Percentiles rank a stretch among this genome's conserved stretches.
Evolutionary conservation across 768 basidiomycete genomes (phyloP).

Genomic region (Inosperma sp.): DNA sequence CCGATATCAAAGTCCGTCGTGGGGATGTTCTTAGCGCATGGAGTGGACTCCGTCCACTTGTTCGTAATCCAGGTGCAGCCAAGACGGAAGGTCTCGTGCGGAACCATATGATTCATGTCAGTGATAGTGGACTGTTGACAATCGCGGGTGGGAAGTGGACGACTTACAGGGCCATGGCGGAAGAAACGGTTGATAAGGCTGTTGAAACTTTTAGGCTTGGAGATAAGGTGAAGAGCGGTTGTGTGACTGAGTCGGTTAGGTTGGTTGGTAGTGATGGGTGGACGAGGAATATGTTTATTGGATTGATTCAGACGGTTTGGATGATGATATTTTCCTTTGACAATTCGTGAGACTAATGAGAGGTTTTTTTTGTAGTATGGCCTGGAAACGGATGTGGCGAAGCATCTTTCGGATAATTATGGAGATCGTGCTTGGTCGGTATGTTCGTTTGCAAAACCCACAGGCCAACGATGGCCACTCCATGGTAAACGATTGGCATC

Average conservation of each 20-base stretch:
- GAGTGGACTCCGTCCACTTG: slow-evolving; percentile 88
- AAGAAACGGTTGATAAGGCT: slow-evolving; percentile 89
- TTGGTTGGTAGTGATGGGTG: slow-evolving; percentile 92
- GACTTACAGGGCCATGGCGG: slow-evolving; percentile 93
- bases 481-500: slow-evolving; percentile 70
- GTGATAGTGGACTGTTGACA: slow-evolving; percentile 77
- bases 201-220: slow-evolving; percentile 71
- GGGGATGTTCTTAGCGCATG: slow-evolving; percentile 96
- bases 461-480: slow-evolving; percentile 79
- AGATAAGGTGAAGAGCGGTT: slow-evolving; percentile 49
- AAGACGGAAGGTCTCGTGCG: slow-evolving; percentile 87
- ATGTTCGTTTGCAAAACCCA: slow-evolving; percentile 71
- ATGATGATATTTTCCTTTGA: slow-evolving; percentile 4
- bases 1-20: slow-evolving; percentile 90
- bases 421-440: slow-evolving; percentile 97
- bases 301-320: slow-evolving; percentile 81
- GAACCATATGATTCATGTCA: slow-evolving; percentile 88
- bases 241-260: slow-evolving; percentile 75
- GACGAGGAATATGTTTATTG: slow-evolving; percentile 96
- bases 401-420: slow-evolving; percentile 89
- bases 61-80: slow-evolving; percentile 63
- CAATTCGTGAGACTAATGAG: background rate
- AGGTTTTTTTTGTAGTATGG: slow-evolving; percentile 71
- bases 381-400: slow-evolving; percentile 85
- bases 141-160: slow-evolving; percentile 99